A percentile compares a stretch with the other conserved stretches of the same genome.
These are phyloP conservation scores for rapeseed (Brassica napus) DNA, from an alignment of 345 rosid genomes.

Conservation along the genomic window DNA sequence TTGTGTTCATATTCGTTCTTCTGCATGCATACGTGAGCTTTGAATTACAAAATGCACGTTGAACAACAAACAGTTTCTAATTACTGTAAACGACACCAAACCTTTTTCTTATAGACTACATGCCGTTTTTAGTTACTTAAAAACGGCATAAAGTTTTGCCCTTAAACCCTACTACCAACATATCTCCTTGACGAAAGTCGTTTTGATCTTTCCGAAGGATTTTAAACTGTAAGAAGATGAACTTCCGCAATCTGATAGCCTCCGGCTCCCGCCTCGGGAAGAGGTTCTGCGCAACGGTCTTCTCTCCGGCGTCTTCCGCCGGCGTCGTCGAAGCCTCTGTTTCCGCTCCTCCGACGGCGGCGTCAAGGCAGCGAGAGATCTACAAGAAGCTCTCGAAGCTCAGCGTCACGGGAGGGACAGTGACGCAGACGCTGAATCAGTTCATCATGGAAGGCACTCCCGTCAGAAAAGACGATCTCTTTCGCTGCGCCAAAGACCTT, in stretches of 20 bases:
- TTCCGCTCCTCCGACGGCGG: constrained; percentile 14
- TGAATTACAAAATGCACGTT: no score
- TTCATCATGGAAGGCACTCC: constrained; percentile 57
- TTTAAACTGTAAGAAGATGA: constrained; percentile 9
- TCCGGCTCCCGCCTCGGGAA: constrained; percentile 33
- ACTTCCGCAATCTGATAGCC: constrained; percentile 30
- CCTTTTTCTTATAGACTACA: no score
- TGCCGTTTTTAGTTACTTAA: no score
- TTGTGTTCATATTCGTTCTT: no score
- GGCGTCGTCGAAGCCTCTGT: constrained; percentile 1
- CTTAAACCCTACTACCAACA: constrained; percentile 35
- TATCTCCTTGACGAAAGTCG: neutral
- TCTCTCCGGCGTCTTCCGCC: constrained; percentile 11
- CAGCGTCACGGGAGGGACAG: constrained; percentile 53
- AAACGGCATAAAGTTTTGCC: neutral
- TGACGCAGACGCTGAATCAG: constrained; percentile 56
- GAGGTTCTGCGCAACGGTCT: constrained; percentile 24
- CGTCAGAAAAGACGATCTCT: constrained; percentile 48
- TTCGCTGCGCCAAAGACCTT: constrained; percentile 50
- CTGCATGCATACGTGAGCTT: no score
- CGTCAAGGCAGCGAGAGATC: constrained; percentile 35
- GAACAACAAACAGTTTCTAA: no score
- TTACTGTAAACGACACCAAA: no score
- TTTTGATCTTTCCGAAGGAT: neutral
- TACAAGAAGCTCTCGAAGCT: constrained; percentile 60